These are phyloP conservation scores for Pyricularia sp. DNA, from an alignment of 2,329 filamentous ascomycete genomes.

Conservation along the genomic window DNA sequence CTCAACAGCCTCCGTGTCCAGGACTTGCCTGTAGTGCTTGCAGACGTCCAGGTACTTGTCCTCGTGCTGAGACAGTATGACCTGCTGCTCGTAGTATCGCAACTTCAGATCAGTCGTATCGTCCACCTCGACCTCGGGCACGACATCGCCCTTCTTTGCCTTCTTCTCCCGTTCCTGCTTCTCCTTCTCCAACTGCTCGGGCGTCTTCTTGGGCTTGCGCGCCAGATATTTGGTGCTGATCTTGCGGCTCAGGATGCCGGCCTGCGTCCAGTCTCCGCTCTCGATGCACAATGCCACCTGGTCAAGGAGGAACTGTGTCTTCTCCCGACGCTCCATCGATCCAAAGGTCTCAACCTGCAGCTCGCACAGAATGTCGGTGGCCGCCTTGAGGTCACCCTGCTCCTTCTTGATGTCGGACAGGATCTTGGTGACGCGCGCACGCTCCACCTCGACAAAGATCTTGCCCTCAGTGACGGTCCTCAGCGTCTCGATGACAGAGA, in stretches of 20 bases:
- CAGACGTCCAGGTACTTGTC: conserved; percentile 95
- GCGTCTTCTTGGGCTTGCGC: conserved; percentile 82
- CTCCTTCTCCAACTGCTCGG: conserved; percentile 85
- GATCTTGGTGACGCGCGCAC: conserved; percentile 88
- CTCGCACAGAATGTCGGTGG: conserved; percentile 90
- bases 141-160: conserved; percentile 69
- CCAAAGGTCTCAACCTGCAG: conserved; percentile 98
- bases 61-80: conserved; percentile 90
- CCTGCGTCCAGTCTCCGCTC: conserved; percentile 92
- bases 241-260: conserved; percentile 87
- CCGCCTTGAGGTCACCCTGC: conserved; percentile 83
- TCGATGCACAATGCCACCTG: conserved; percentile 94
- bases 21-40: conserved; percentile 94
- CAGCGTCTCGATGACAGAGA: conserved; percentile 88
- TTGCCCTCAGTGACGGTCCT: conserved; percentile 97
- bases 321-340: conserved; percentile 93
- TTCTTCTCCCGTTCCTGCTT: conserved; percentile 82
- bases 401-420: conserved; percentile 96
- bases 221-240: conserved; percentile 91
- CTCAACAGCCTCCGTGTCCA: conserved; percentile 93
- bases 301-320: conserved; percentile 96
- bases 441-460: conserved; percentile 99
- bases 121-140: conserved; percentile 68
- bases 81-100: conserved; percentile 94
- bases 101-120: conserved; percentile 96